phyloP scores from a whole-genome alignment of 2,329 filamentous ascomycete species.

The Epichloe sylvatica region DNA sequence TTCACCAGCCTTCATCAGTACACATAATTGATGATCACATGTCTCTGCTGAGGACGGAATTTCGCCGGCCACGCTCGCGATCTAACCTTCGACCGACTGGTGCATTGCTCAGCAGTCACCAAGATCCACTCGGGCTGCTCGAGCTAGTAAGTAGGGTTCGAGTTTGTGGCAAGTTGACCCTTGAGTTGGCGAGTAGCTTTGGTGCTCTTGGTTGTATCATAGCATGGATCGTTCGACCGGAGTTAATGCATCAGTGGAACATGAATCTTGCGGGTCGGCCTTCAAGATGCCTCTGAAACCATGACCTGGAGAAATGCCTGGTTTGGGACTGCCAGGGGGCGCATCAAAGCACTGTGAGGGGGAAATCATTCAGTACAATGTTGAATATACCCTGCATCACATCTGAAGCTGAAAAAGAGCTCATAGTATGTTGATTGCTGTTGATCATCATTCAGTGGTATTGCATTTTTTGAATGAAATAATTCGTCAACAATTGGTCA shows the following conservation, averaged over 20 bases:
- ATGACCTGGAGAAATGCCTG: background rate
- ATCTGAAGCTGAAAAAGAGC: background rate
- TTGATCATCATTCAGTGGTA: background rate
- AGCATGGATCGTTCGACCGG: conserved; percentile 38
- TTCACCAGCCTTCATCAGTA: conserved; percentile 1
- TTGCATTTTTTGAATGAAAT: no score
- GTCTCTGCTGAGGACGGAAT: conserved; percentile 5
- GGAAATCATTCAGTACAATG: background rate
- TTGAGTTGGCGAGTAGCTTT: conserved; percentile 62
- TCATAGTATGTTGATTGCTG: no score
- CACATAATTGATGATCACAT: conserved; percentile 1
- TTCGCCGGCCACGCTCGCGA: background rate
- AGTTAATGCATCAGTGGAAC: conserved; percentile 8
- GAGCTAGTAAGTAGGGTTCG: conserved; percentile 53
- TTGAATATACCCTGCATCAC: background rate
- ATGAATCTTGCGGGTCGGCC: conserved; percentile 1
- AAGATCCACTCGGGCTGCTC: conserved; percentile 70
- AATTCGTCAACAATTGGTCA: no score
- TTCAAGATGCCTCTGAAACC: background rate
- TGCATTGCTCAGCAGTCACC: conserved; percentile 21
- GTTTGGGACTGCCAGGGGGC: background rate
- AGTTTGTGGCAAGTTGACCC: conserved; percentile 48
- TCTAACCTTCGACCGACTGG: background rate
- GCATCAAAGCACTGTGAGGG: background rate
- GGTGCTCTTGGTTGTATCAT: conserved; percentile 61